phyloP scores from a whole-genome alignment of 2,329 filamentous ascomycete species.

The Aspergillus sp. region DNA sequence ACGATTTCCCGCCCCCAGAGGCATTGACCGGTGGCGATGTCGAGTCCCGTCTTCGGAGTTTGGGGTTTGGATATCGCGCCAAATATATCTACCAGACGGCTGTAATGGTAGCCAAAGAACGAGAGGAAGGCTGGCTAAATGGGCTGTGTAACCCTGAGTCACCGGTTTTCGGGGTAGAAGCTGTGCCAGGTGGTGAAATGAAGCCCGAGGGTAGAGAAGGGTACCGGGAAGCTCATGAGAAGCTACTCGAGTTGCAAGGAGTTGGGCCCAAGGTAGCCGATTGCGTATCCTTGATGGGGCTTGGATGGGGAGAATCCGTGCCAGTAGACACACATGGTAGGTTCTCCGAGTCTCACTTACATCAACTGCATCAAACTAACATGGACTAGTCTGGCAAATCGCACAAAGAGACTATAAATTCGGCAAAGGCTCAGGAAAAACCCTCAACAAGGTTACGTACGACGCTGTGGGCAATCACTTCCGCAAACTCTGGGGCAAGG shows the following conservation, averaged over 20 bases:
- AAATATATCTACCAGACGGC: conserved; percentile 90
- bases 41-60: conserved; percentile 69
- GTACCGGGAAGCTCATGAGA: conserved; percentile 75
- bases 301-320: conserved; percentile 92
- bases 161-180: conserved; percentile 51
- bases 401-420: conserved; percentile 94
- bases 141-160: conserved; percentile 72
- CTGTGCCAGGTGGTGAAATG: conserved; percentile 44
- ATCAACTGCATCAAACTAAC: not conserved
- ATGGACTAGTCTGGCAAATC: conserved; percentile 78
- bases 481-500: conserved; percentile 79
- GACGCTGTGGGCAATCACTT: conserved; percentile 89
- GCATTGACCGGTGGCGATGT: conserved; percentile 70
- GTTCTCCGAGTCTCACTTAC: conserved; percentile 7
- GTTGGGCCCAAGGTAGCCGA: conserved; percentile 97
- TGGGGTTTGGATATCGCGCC: conserved; percentile 93
- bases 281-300: conserved; percentile 91
- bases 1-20: conserved; percentile 79
- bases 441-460: conserved; percentile 82
- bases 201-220: conserved; percentile 53
- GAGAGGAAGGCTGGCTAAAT: conserved; percentile 70
- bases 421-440: conserved; percentile 74
- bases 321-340: conserved; percentile 86
- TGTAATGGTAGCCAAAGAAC: conserved; percentile 62
- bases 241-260: conserved; percentile 72